phyloP scores from a whole-genome alignment of 2,329 filamentous ascomycete species.

The Trichoderma simmonsii region DNA sequence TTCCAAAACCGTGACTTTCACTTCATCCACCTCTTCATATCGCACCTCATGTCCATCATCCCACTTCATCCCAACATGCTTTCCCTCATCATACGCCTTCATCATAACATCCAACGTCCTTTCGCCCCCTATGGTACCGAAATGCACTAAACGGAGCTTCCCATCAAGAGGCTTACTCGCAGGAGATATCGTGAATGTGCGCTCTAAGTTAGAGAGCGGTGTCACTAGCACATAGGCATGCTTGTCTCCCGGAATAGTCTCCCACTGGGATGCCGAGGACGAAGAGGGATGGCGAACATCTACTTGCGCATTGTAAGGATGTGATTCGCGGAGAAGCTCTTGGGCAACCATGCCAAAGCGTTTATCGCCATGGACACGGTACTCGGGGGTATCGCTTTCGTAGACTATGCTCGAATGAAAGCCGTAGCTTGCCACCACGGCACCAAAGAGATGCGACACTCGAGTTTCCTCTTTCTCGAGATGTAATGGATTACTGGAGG shows the following conservation, averaged over 20 bases:
- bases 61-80: conserved; percentile 52
- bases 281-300: conserved; percentile 29
- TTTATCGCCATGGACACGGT: conserved; percentile 71
- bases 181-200: conserved; percentile 78
- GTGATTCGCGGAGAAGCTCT: conserved; percentile 60
- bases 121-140: conserved; percentile 63
- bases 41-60: conserved; percentile 58
- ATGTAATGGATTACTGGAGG: background rate
- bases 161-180: conserved; percentile 67
- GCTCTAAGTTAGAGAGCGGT: conserved; percentile 77
- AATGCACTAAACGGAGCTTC: conserved; percentile 68
- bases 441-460: conserved; percentile 58
- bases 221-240: conserved; percentile 78
- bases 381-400: conserved; percentile 81
- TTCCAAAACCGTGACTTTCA: conserved; percentile 66
- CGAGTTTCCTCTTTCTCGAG: conserved; percentile 30
- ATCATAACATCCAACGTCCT: conserved; percentile 76
- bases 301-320: conserved; percentile 48
- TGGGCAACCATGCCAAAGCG: conserved; percentile 83
- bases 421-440: conserved; percentile 85
- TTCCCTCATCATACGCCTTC: conserved; percentile 56
- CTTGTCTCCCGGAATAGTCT: conserved; percentile 37
- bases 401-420: conserved; percentile 86
- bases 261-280: conserved; percentile 3
- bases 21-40: conserved; percentile 67